Evolutionary conservation across 225 moss, liverwort and hornwort genomes (phyloP).

Genomic region (Asterella californica): DNA sequence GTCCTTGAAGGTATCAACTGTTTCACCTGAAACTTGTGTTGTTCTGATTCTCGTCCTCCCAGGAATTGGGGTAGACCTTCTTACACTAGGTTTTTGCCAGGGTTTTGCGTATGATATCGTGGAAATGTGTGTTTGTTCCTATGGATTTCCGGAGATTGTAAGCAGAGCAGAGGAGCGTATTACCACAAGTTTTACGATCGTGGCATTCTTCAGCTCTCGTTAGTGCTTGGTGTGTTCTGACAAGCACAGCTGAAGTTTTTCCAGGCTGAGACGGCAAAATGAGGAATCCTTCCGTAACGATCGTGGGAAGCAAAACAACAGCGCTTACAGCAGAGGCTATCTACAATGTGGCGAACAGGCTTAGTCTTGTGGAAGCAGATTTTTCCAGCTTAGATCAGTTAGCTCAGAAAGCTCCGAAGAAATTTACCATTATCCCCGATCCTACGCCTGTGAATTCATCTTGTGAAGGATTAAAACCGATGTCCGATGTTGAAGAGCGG

Average conservation of each 20-base stretch:
- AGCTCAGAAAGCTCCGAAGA: conserved; percentile 16
- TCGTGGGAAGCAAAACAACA: conserved; percentile 40
- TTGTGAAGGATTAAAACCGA: not conserved
- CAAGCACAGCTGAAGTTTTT: too few relatives aligned
- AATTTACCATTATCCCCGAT: conserved; percentile 1
- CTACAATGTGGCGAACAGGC: conserved; percentile 40
- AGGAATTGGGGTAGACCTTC: not conserved
- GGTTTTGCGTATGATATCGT: not conserved
- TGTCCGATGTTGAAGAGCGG: conserved; percentile 30
- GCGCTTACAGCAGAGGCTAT: conserved; percentile 35
- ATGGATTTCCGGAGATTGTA: not conserved
- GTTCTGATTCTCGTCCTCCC: too few relatives aligned
- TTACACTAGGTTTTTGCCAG: not conserved
- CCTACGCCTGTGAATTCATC: not conserved
- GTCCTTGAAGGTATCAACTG: not conserved
- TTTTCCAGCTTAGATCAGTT: conserved; percentile 25
- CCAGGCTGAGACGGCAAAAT: not conserved
- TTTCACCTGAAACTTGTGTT: not conserved
- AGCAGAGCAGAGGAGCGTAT: not conserved
- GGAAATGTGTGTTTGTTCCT: not conserved
- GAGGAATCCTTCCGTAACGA: conserved; percentile 17
- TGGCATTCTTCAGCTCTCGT: not conserved
- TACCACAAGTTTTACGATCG: not conserved
- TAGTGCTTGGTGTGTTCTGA: not conserved
- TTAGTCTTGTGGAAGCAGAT: conserved; percentile 31